Base-by-base conservation (phyloP, 2,329 filamentous ascomycete species). In the Cercospora nicotianae region DNA sequence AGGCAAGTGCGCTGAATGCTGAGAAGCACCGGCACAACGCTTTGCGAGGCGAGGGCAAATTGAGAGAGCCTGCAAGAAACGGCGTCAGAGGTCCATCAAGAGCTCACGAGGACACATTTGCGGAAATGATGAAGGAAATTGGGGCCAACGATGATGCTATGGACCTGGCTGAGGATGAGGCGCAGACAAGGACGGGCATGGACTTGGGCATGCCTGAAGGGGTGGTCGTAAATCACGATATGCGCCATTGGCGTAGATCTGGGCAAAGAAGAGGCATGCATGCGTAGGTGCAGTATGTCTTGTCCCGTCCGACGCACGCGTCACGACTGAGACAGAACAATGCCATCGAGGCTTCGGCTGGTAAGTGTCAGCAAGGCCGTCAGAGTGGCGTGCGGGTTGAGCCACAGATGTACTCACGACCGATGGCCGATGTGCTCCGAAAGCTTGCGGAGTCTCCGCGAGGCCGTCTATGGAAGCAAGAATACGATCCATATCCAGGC, bases 181-280 rank as follows among this genome's bases (percentile, higher is more conserved):
- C 76, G 7, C 67, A 60, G 70, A 64, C 69, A 67, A 72, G 72
- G 71, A 77, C 69, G 33, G 75, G 67, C 26, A 71, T 75, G 63
- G 68, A 75, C 63, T 68, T 73, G 65, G 76, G 75, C 53, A 74
- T 77, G 72, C 72, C 77, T 62, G 77, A 80, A 39, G 79, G 80
- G 0, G 79, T 84, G 33, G 77, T 81, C 64, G 87, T 90, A 62
- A 90, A 90, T 72, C 87, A 87, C 67, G 87, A 89, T 68, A 83
- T 85, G 72, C 81, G 82, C 51, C 85, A 85, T 70, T 89, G 87
- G 85, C 83, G 86, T 67, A 83, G 83, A 66, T 48, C 64, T 51
- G 68, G 66, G 13, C 39, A 63, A 53, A 63, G 69, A 31, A 68
- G 65, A 64, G 66, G 64, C 20, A 51, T 64, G 20, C 65, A 69